Base-by-base conservation (phyloP, 1,139 yeast species). In the Barnettozyma hawaiiensis region DNA sequence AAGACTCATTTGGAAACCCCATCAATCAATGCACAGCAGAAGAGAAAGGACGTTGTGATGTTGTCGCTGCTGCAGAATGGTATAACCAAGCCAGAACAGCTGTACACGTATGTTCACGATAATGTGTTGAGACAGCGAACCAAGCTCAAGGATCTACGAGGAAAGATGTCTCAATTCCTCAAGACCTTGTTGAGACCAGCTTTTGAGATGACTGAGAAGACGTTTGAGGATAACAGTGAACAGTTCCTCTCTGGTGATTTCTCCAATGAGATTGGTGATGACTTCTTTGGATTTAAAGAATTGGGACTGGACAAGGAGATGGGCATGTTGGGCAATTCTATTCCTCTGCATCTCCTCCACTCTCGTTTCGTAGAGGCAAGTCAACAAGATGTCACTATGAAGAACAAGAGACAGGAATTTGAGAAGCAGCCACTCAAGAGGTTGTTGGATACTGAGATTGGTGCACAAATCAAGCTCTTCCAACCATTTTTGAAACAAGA, bases 201-300 rank as follows among this genome's bases (percentile, higher is more conserved):
- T 2, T 71, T 86, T 44, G 92, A 85, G 49, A 71, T 81, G 50
- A 82, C 76, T 44, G 97, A 90, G 57, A 73, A 76, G 45, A 84
- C 82, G 53, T 92, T 92, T 62, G 80, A 71, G 35, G 98, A 92
- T 58, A 86, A 89, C 55, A 85, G 95, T 59, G 97, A 92, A 50
- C 96, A 90, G 60, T 92, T 90, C 57, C 68, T 90, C 54, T 85
- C 94, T 18, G 99, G 99, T 46, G 97, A 89, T 56, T 94, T 92
- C 60, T 83, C 96, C 1, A 84, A 78, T 55, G 96, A 89, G 50
- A 69, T 92, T 40, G 98, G 98, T 12, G 95, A 85, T 53, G 99
- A 94, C 64, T 92, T 90, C 71, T 94, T 94, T 67, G 99, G 99
- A 0, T 94, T 94, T 68, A 84, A 77, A 57, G 97, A 90, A 53